Evolutionary conservation across 208 protist species (phyloP), one percentile per base, ranked within the genome.

Genomic region (Trypanosoma congolense): DNA sequence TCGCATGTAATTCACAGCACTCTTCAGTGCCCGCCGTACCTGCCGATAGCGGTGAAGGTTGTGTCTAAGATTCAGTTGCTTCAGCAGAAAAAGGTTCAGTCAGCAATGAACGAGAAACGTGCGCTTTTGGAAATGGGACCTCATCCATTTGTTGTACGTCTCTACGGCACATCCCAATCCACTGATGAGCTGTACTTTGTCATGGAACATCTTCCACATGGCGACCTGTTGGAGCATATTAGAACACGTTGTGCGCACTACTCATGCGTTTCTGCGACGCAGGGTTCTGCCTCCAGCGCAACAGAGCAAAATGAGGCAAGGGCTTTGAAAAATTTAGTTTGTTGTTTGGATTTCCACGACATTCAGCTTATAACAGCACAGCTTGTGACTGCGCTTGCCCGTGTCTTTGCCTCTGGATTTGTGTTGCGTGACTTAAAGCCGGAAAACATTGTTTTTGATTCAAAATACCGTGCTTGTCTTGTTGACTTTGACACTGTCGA

Each of bases 121-220:
- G 76, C 80, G 8, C 70, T 95, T 55, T 36, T 77, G 25, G 62
- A 57, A 3, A 57, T 96, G 18, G 70, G 35, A 8, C 80, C 83
- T 16, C 74, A 85, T 57, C 91, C 87, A 0, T 92, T 85, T 70
- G 73, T 96, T 26, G 70, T 40, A 4, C 77, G 86, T n/a, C 71
- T 96, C 36, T 84, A 85, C 66, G 82, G 86, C 56, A 95, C 91
- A n/a, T 61, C 65, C 3, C 91, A 96, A 65, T 87, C 81, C 1
- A 77, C 80, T 41, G 87, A 96, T 47, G 87, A 96, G 62, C 70
- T 96, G 21, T 96, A 93, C 70, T 95, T 87, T 59, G 88, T 97
- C 22, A 62, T 98, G 53, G 93, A 98, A 73, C 89, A 77, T 47
- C 78, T 97, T 1, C 87, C 93, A 33, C 75, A 96, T 35, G 96